A percentile compares a stretch with the other conserved stretches of the same genome.
phyloP scores from a whole-genome alignment of 768 basidiomycete genomes.

The Podaxis carcinomalis region DNA sequence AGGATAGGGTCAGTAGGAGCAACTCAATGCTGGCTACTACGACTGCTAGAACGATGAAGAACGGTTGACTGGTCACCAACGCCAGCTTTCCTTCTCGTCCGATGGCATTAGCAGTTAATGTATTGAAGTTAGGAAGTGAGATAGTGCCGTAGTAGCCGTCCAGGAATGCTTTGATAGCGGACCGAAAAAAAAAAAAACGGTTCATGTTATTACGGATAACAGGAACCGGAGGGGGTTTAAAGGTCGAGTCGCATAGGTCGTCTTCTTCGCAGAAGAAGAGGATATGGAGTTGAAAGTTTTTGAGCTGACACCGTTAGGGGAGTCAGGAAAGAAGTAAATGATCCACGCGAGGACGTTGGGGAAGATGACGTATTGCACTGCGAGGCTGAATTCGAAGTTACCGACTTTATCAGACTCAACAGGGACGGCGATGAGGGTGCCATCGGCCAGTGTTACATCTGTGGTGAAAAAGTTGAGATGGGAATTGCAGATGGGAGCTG shows the following conservation, averaged over 20 bases:
- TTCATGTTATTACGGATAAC: not conserved
- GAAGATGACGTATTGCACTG: not conserved
- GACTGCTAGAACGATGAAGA: not conserved
- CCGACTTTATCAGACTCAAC: not conserved
- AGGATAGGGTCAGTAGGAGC: not conserved
- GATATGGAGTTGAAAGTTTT: not conserved
- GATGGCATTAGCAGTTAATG: not conserved
- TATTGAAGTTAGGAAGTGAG: not conserved
- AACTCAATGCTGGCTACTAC: not conserved
- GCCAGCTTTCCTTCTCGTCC: not conserved
- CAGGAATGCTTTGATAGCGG: not conserved
- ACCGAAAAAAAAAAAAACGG: not conserved
- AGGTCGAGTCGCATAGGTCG: too few relatives aligned
- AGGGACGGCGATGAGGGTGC: not conserved
- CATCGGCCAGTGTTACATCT: not conserved
- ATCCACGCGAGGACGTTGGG: not conserved
- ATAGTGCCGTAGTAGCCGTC: not conserved
- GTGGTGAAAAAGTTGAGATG: not conserved
- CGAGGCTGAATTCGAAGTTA: not conserved
- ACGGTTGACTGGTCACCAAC: not conserved
- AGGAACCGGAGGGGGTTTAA: not conserved
- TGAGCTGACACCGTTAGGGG: not conserved
- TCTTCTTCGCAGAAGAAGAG: not conserved
- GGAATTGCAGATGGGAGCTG: not conserved
- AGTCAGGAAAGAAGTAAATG: not conserved